Base-by-base conservation (phyloP, 768 basidiomycete species). In the Mrakia hoshinonis region DNA sequence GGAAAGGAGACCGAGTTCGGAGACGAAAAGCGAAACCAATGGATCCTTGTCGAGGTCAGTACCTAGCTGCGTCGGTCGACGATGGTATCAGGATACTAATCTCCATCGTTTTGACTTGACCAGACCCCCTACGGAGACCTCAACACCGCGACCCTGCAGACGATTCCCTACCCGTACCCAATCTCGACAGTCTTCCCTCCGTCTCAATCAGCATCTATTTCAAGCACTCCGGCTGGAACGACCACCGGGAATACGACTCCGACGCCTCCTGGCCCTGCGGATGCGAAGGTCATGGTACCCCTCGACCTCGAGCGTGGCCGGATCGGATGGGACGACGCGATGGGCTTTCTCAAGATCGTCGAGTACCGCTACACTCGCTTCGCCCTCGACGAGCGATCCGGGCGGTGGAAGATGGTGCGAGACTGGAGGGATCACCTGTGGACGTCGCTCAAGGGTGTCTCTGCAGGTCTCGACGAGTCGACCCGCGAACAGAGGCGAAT, bases 301-400 rank as follows among this genome's bases (percentile, higher is more conserved):
- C 36, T 70, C 47, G 80, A 80, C 67, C 69, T 80, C 22, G 80
- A 81, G 68, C 76, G 74, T 34, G 79, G 79, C 5, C 75, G 77
- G 63, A 78, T 77, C 12, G 75, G 73, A 6, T 81, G 78, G 77
- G 79, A 81, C 70, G 80, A 80, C 73, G 79, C 80, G 10, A 75
- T 79, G 77, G 80, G 80, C 4, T 79, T 76, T 68, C 82, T 97
- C 48, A 82, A 86, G 54, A 79, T 90, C 55, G 84, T 94, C 58
- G 92, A 97, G 77, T 96, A 96, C 79, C 88, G 96, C 29, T 95
- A 98, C 77, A 90, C 89, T 24, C 85, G 91, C 18, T 96, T 93
- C 80, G 88, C 89, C 1, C 80, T 98, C 34, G 92, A 72, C 48
- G 70, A 99, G 77, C 88, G 89, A 10, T 88, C 85, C 4, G 93